Percentiles rank a stretch among this genome's conserved stretches.
These are phyloP conservation scores for Paecilomyces formosus DNA, from an alignment of 2,329 filamentous ascomycete species.

Conservation along the genomic window DNA sequence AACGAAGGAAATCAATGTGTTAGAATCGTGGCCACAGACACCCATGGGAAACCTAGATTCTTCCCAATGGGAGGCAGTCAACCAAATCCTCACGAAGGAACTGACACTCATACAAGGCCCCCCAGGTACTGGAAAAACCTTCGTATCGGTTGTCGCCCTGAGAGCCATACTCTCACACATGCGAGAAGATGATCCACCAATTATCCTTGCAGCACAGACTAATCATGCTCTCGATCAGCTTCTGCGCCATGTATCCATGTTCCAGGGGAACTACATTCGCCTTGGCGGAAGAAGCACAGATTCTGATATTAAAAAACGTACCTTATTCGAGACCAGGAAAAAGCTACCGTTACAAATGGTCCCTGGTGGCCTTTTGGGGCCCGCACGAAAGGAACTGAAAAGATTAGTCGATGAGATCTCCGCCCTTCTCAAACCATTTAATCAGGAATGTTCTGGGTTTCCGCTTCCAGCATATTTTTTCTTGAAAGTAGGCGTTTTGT, in stretches of 20 bases:
- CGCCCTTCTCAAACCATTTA: constrained; percentile 38
- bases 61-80: constrained; percentile 63
- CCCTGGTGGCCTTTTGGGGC: constrained; percentile 31
- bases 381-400: constrained; percentile 36
- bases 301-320: constrained; percentile 56
- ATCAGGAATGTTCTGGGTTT: constrained; percentile 21
- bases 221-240: constrained; percentile 88
- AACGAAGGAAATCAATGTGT: constrained; percentile 44
- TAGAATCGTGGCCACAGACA: constrained; percentile 46
- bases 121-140: constrained; percentile 73
- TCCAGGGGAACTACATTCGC: constrained; percentile 57
- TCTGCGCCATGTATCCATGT: constrained; percentile 54
- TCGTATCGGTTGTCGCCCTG: constrained; percentile 67
- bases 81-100: constrained; percentile 62
- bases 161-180: constrained; percentile 58
- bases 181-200: constrained; percentile 51
- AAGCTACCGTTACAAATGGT: constrained; percentile 23
- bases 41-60: constrained; percentile 50
- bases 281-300: constrained; percentile 65
- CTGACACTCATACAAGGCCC: constrained; percentile 78
- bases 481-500: constrained; percentile 50
- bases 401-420: constrained; percentile 35
- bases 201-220: constrained; percentile 77
- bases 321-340: constrained; percentile 55
- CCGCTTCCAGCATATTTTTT: constrained; percentile 52